Percentiles rank a stretch among this genome's conserved stretches.
phyloP scores from a whole-genome alignment of 2,329 filamentous ascomycete species.

The Akanthomyces dipterigenus region DNA sequence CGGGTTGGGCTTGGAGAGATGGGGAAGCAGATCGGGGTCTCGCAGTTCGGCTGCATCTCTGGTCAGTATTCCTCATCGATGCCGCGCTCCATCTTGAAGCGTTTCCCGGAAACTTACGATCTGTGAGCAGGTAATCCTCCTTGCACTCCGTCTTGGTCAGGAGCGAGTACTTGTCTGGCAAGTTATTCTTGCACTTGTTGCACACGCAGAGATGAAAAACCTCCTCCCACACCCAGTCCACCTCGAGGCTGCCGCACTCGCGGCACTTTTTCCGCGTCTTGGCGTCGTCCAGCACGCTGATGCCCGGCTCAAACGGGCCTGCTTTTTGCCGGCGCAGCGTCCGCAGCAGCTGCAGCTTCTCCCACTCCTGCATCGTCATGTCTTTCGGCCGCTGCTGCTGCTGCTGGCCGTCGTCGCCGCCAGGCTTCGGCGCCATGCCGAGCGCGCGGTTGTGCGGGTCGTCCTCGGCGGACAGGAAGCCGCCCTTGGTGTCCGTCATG shows the following conservation, averaged over 20 bases:
- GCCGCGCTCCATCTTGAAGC: too few relatives aligned
- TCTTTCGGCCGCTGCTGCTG: conserved; percentile 79
- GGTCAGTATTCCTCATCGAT: background rate
- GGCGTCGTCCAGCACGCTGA: conserved; percentile 65
- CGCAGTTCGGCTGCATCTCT: conserved; percentile 66
- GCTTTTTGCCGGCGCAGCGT: conserved; percentile 66
- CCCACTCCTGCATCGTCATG: conserved; percentile 91
- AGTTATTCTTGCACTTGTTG: conserved; percentile 77
- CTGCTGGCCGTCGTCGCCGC: conserved; percentile 29
- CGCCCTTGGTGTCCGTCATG: conserved; percentile 97
- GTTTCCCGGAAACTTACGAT: conserved; percentile 53
- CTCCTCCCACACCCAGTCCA: conserved; percentile 94
- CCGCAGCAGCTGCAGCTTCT: conserved; percentile 68
- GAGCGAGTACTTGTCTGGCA: conserved; percentile 87
- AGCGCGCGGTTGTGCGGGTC: conserved; percentile 82
- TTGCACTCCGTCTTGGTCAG: conserved; percentile 94
- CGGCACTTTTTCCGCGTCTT: conserved; percentile 66
- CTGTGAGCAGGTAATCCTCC: conserved; percentile 92
- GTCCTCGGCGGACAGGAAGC: conserved; percentile 84
- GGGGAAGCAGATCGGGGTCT: conserved; percentile 78
- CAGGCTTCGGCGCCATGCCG: conserved; percentile 33
- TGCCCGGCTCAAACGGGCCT: conserved; percentile 80
- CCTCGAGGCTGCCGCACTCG: conserved; percentile 78
- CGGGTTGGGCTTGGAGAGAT: conserved; percentile 83
- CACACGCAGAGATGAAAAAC: conserved; percentile 72